Conservation (phyloP, 495 filamentous ascomycete genomes). For the Beverwykella pulmonaria region DNA sequence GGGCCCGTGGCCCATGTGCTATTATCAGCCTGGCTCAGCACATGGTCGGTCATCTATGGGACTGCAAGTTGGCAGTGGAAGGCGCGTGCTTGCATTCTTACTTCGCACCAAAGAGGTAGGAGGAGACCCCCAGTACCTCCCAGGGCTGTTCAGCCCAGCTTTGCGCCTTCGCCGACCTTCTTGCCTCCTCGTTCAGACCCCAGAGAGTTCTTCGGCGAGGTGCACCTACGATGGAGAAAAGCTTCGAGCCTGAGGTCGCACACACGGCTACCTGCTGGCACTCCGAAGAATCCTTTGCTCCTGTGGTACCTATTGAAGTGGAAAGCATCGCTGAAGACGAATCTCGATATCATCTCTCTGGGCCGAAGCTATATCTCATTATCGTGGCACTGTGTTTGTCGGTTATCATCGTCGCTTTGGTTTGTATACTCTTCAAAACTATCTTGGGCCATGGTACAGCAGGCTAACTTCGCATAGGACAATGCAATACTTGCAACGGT, state of each 20-base stretch:
- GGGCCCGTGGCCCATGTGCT: no score
- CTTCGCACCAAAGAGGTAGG: no score
- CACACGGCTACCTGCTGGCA: background rate
- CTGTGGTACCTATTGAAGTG: background rate
- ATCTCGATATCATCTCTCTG: conserved; percentile 41
- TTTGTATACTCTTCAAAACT: background rate
- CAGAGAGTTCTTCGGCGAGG: background rate
- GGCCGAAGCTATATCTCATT: conserved; percentile 45
- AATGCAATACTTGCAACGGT: conserved; percentile 25
- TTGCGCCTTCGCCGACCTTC: no score
- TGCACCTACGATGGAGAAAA: background rate
- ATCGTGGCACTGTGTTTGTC: conserved; percentile 39
- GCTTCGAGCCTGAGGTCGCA: background rate
- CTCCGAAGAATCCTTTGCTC: background rate
- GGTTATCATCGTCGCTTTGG: conserved; percentile 13
- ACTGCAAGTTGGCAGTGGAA: no score
- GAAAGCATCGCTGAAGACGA: background rate
- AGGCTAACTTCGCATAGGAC: conserved; percentile 7
- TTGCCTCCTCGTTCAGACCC: no score
- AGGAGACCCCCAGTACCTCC: no score
- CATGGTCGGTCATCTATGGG: no score
- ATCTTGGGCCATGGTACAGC: background rate
- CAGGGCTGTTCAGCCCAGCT: no score
- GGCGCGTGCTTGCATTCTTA: no score
- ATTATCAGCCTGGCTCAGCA: no score